Evolutionary conservation across 2,329 filamentous ascomycete genomes (phyloP), one percentile per base, ranked within the genome.

Genomic region (Polychaeton citri): DNA sequence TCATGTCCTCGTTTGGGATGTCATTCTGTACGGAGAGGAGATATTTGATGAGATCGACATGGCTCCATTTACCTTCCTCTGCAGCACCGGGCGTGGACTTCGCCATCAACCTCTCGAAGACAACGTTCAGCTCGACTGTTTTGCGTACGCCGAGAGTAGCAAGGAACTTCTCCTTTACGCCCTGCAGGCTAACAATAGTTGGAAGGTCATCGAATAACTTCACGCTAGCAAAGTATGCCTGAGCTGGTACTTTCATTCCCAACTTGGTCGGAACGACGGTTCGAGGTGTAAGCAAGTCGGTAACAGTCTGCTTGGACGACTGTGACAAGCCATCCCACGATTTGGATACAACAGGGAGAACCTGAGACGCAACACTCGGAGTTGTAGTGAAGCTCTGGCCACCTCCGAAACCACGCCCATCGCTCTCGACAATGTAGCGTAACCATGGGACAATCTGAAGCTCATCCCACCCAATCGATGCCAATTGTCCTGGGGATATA

Each of bases 171-270:
- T 96, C 88, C 54, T 95, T 96, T 9, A 95, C 73, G 20, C 77
- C 74, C 28, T 79, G 76, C 30, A 87, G 76, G 9, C 74, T 76
- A 44, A 79, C 74, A 2, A 96, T 76, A 9, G 80, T 78, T 0
- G 90, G 87, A 12, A 98, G 66, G 54, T 98, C 90, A 42, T 95
- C 86, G 51, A 98, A 98, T 0, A 98, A 66, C 55, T 85, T 90
- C 24, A 98, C 90, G n/a, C 76, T 81, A 2, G 83, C 76, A 52
- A 98, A 95, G 58, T 95, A 98, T 0, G 90, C 79, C 45, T 96
- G 86, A 3, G 66, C 63, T 4, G 90, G 90, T 46, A 74, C 81
- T 48, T 69, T 80, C 87, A 98, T 92, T 6, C 90, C 90, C 45
- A 79, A 61, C 54, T 85, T 95, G 0, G 90, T 96, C 0, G 90